These are phyloP conservation scores for Cytospora piceae DNA, from an alignment of 2,329 filamentous ascomycete genomes.

Conservation along the genomic window DNA sequence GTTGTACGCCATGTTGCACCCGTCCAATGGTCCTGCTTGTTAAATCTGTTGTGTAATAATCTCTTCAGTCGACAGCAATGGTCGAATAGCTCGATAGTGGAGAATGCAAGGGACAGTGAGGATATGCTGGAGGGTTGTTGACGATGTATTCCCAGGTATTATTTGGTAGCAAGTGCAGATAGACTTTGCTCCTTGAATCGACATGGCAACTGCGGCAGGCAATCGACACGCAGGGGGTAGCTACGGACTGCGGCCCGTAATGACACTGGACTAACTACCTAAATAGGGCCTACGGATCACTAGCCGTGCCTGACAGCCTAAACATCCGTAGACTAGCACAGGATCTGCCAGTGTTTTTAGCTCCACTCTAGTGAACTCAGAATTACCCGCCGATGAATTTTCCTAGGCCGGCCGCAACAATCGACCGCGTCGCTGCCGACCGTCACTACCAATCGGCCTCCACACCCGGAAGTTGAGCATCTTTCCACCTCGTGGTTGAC, in stretches of 20 bases:
- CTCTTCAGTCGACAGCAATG: not conserved
- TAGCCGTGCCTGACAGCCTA: too few relatives aligned
- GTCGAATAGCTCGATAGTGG: not conserved
- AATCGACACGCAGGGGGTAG: not conserved
- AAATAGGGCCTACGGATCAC: not conserved
- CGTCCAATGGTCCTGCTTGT: constrained; percentile 11
- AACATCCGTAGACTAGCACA: too few relatives aligned
- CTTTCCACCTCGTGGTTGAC: not conserved
- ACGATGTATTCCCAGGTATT: not conserved
- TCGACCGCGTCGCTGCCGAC: not conserved
- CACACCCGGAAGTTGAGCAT: not conserved
- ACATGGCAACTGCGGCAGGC: not conserved
- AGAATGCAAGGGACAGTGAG: not conserved
- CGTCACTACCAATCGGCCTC: not conserved
- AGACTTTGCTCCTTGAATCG: constrained; percentile 1
- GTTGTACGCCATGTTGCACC: constrained; percentile 58
- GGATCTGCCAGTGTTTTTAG: not conserved
- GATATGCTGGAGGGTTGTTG: not conserved
- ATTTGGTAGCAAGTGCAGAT: not conserved
- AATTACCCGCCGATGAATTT: not conserved
- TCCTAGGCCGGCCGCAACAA: constrained; percentile 3
- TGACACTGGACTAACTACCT: not conserved
- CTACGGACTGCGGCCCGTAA: not conserved
- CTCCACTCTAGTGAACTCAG: not conserved
- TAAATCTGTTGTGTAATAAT: not conserved